Conservation (phyloP, 768 basidiomycete genomes). For the Tricholoma sp. region DNA sequence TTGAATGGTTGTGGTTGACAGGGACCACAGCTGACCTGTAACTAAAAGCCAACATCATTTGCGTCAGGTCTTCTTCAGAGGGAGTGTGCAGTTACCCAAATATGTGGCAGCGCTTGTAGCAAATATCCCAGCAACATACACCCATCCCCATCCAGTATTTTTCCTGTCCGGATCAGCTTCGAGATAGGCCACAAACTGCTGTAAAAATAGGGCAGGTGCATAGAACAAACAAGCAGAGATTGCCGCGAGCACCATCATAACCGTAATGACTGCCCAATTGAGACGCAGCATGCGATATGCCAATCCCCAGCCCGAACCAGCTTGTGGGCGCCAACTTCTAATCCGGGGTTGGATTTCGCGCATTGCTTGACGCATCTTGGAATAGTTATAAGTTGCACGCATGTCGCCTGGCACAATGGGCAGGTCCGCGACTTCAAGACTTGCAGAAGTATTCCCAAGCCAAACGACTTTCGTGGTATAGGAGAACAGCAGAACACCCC, state of each 20-base stretch:
- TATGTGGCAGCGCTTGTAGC: constrained; percentile 26
- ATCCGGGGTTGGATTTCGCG: constrained; percentile 45
- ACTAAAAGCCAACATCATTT: constrained; percentile 25
- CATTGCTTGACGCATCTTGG: constrained; percentile 58
- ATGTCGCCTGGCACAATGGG: constrained; percentile 74
- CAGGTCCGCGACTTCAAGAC: constrained; percentile 82
- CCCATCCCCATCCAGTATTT: constrained; percentile 69
- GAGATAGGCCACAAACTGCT: constrained; percentile 55
- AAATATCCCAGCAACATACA: constrained; percentile 41
- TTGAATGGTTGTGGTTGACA: constrained; percentile 66
- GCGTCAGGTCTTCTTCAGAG: neutral
- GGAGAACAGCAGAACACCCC: constrained; percentile 70
- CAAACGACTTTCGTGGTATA: constrained; percentile 86
- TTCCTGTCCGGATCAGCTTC: constrained; percentile 56
- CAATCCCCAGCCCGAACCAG: constrained; percentile 63
- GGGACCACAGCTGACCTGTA: constrained; percentile 66
- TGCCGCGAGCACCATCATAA: constrained; percentile 47
- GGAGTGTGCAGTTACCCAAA: constrained; percentile 17
- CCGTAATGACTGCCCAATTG: constrained; percentile 38
- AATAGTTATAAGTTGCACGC: constrained; percentile 61
- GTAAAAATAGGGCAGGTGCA: constrained; percentile 54
- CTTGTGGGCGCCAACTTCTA: constrained; percentile 51
- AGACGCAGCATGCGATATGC: constrained; percentile 56
- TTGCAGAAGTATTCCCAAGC: constrained; percentile 70
- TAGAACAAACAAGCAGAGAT: constrained; percentile 64